These are phyloP conservation scores for Trichophyton equinum DNA, from an alignment of 2,329 filamentous ascomycete species.

Conservation along the genomic window DNA sequence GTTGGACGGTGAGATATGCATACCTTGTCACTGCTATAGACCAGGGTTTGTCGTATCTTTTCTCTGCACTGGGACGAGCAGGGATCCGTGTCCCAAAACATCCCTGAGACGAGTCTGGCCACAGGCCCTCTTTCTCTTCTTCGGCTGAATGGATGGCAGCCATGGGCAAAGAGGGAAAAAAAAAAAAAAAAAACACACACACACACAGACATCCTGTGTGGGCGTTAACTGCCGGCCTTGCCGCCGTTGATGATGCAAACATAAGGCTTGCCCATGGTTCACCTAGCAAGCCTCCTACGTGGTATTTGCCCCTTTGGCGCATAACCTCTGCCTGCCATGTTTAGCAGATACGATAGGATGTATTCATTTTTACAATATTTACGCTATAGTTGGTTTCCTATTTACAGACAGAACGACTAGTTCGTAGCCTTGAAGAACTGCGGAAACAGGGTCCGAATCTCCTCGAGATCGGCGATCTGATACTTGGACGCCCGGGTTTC, in stretches of 20 bases:
- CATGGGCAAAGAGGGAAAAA: neutral
- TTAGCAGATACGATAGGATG: too few species aligned
- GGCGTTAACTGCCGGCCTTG: neutral
- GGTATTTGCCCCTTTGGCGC: neutral
- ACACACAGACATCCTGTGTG: too few species aligned
- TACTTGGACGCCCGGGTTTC: slow-evolving; percentile 54
- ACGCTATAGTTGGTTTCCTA: too few species aligned
- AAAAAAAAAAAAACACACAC: too few species aligned
- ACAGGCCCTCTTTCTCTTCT: neutral
- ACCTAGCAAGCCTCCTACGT: neutral
- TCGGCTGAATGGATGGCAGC: neutral
- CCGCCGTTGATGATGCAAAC: neutral
- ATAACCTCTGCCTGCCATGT: too few species aligned
- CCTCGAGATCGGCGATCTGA: slow-evolving; percentile 62
- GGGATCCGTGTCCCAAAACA: slow-evolving; percentile 2
- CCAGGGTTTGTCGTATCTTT: neutral
- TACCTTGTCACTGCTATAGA: neutral
- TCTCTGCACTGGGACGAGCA: slow-evolving; percentile 8
- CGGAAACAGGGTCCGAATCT: slow-evolving; percentile 65
- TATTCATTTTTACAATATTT: neutral
- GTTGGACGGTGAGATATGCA: too few species aligned
- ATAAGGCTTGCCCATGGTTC: neutral
- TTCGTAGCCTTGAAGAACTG: slow-evolving; percentile 58
- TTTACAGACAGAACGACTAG: too few species aligned
- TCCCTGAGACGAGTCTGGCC: neutral